Percentiles rank a stretch among this genome's conserved stretches.
These are phyloP conservation scores for Adenanthera pavonina DNA, from an alignment of 306 rosid genomes.

Conservation along the genomic window DNA sequence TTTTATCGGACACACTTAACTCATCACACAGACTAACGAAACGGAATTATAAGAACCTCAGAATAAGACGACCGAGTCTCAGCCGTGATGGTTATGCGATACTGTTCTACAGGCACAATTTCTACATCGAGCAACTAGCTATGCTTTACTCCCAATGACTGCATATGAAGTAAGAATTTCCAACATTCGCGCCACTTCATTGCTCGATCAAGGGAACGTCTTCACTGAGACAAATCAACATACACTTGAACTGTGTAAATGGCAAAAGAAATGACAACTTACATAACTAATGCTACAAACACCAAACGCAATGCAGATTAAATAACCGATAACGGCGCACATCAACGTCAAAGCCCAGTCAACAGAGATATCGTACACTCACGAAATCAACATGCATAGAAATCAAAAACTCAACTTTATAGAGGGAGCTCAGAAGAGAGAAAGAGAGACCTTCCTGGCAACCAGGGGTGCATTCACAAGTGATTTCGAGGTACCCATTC, in stretches of 20 bases:
- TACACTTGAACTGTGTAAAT: constrained; percentile 59
- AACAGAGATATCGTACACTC: not conserved
- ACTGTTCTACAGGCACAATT: constrained; percentile 32
- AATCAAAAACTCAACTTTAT: not conserved
- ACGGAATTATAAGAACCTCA: constrained; percentile 32
- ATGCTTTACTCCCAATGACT: constrained; percentile 24
- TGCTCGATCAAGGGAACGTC: constrained; percentile 30
- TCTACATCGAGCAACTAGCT: constrained; percentile 33
- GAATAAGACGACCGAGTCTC: constrained; percentile 19
- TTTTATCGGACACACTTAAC: constrained; percentile 17
- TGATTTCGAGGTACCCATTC: constrained; percentile 84
- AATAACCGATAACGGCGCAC: constrained; percentile 46
- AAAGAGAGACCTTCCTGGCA: constrained; percentile 85
- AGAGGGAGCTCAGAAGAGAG: not conserved
- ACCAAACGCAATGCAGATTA: constrained; percentile 46
- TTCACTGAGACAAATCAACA: constrained; percentile 76
- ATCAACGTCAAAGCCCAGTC: constrained; percentile 56
- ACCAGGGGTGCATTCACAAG: constrained; percentile 99
- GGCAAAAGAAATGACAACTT: constrained; percentile 17
- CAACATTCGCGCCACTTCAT: constrained; percentile 33
- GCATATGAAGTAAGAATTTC: constrained; percentile 27
- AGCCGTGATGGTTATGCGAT: constrained; percentile 27
- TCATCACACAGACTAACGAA: constrained; percentile 29
- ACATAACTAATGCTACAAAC: constrained; percentile 34
- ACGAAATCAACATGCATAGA: constrained; percentile 41